Evolutionary conservation across 768 basidiomycete genomes (phyloP).

Genomic region (Lentinula boryana): DNA sequence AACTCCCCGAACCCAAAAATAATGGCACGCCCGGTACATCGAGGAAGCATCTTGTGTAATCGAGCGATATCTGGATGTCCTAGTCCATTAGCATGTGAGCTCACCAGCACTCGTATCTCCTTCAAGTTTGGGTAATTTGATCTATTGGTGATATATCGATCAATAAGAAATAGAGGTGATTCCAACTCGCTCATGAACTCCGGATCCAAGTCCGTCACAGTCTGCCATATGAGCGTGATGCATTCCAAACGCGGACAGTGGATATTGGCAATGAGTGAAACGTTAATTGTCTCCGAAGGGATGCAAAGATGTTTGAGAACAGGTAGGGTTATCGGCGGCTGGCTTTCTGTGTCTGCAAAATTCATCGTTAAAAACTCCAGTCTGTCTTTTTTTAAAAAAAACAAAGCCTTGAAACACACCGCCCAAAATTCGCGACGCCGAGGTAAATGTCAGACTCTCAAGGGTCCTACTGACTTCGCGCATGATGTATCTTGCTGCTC

Average conservation of each 20-base stretch:
- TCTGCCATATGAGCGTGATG: slow-evolving; percentile 1
- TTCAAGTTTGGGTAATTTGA: not conserved
- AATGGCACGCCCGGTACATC: not conserved
- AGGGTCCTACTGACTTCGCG: slow-evolving; percentile 1
- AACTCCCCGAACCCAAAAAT: not conserved
- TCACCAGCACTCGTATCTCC: not conserved
- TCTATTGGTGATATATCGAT: slow-evolving; percentile 2
- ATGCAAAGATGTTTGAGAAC: not conserved
- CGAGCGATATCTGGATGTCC: not conserved
- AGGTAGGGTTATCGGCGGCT: not conserved
- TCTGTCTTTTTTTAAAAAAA: no score
- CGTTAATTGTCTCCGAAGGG: slow-evolving; percentile 1
- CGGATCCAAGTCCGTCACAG: slow-evolving; percentile 1
- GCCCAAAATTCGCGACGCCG: slow-evolving; percentile 1
- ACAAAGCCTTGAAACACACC: not conserved
- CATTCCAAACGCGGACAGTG: not conserved
- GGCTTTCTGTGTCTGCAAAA: slow-evolving; percentile 1
- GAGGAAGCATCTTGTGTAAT: slow-evolving; percentile 2
- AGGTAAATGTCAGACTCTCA: not conserved
- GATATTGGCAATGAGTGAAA: slow-evolving; percentile 2
- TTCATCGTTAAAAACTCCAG: not conserved
- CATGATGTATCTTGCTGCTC: not conserved
- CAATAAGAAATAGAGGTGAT: not conserved
- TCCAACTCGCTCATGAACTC: not conserved
- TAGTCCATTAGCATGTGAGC: not conserved